Evolutionary conservation across 306 rosid genomes (phyloP), one percentile per base, ranked within the genome.

Genomic region (Cercis canadensis): DNA sequence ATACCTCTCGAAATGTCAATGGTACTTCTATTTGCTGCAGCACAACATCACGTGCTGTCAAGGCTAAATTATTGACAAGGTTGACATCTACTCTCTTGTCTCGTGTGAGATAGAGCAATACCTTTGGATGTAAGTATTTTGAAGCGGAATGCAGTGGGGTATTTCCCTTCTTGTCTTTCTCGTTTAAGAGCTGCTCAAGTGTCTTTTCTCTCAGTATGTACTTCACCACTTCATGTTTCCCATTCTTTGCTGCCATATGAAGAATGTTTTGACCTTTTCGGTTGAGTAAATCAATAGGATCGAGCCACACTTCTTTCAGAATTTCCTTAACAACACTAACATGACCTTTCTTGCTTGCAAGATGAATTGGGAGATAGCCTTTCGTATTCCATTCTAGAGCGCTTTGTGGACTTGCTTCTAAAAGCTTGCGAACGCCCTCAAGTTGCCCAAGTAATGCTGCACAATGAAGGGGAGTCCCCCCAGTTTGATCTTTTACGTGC

Each of bases 101-200:
- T 12, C 21, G 49, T 3, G 50, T 61, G 0, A 61, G 31, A 5
- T 11, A 40, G 32, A 40, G 15, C 14, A 61, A 0, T 0, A 39
- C 32, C 0, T 3, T 62, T 0, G 78, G 37, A n/a, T 62, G 53
- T 17, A 43, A 5, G 15, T 41, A 0, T 0, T 4, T 41, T 11
- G 70, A 34, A 14, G 78, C 78, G 5, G 62, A 52, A 31, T 73
- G 78, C 64, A 73, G 8, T 39, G 78, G 57, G 0, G 71, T 73
- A 3, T 73, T 59, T 24, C 71, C 78, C 19, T 51, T 11, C 3
- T 39, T 3, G 16, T 73, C 71, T 31, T 10, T 63, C 43, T 54
- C 8, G 6, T 73, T 24, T 4, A 41, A 14, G 7, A 73, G 64
- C 52, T 12, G 21, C 18, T 31, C 8, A 12, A 73, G 15, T 0